Conservation (phyloP, 129 eudicot genomes). For the Lactuca sativa region DNA sequence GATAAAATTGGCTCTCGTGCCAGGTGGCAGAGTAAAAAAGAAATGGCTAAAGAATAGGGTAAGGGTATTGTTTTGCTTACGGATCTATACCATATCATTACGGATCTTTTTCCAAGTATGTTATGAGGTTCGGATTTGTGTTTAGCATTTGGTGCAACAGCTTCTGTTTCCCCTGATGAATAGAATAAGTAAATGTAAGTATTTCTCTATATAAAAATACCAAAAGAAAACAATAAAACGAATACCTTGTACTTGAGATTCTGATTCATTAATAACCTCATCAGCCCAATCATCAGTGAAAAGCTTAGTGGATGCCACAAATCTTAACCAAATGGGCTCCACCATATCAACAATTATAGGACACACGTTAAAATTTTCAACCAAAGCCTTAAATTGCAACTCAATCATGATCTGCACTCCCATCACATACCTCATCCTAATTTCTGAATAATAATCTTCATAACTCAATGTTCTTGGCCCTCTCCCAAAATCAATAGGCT, state of each 20-base stretch:
- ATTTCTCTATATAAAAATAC: no score
- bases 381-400: slow-evolving; percentile 66
- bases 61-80: slow-evolving; percentile 55
- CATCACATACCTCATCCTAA: slow-evolving; percentile 27
- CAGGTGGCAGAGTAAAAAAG: slow-evolving; percentile 65
- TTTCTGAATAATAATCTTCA: slow-evolving; percentile 10
- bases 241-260: slow-evolving; percentile 61
- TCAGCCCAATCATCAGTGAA: slow-evolving; percentile 74
- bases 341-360: no score
- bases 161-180: slow-evolving; percentile 47
- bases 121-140: slow-evolving; percentile 58
- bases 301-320: slow-evolving; percentile 46
- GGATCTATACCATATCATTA: slow-evolving; percentile 61
- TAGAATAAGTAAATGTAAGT: slow-evolving; percentile 7
- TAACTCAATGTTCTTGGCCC: slow-evolving; percentile 4
- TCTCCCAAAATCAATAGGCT: no score
- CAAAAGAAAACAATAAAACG: not conserved
- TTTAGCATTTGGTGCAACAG: slow-evolving; percentile 16
- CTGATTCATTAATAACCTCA: slow-evolving; percentile 52
- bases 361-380: slow-evolving; percentile 28
- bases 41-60: slow-evolving; percentile 56
- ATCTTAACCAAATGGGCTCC: slow-evolving; percentile 46
- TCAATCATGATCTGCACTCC: slow-evolving; percentile 71
- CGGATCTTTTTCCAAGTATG: slow-evolving; percentile 53
- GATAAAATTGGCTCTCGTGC: slow-evolving; percentile 72